Conservation (phyloP, 1,139 yeast species). For the Ogataea hybrid region DNA sequence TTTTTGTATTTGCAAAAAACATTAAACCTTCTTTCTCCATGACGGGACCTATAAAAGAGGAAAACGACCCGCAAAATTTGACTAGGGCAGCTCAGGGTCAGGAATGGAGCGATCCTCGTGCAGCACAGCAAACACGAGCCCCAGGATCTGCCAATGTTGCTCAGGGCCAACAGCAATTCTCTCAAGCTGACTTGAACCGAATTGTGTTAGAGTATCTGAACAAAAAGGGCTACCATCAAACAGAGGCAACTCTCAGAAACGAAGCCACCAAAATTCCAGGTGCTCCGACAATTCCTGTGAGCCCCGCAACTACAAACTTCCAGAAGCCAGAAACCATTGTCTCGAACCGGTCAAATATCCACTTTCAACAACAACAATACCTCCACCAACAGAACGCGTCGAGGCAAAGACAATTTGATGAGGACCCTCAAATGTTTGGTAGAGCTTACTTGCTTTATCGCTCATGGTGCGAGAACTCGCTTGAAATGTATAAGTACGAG, state of each 20-base stretch:
- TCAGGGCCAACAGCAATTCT: constrained; percentile 33
- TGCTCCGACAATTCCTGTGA: constrained; percentile 52
- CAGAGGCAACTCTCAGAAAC: constrained; percentile 90
- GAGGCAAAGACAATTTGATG: constrained; percentile 38
- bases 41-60: constrained; percentile 18
- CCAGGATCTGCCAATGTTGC: constrained; percentile 17
- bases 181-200: constrained; percentile 81
- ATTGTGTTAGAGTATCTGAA: constrained; percentile 89
- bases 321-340: constrained; percentile 37
- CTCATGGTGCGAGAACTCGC: constrained; percentile 88
- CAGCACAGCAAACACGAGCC: constrained; percentile 13
- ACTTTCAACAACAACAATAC: constrained; percentile 33
- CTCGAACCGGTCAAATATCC: constrained; percentile 29
- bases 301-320: constrained; percentile 43
- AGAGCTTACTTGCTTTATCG: constrained; percentile 79
- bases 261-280: constrained; percentile 76
- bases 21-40: constrained; percentile 6
- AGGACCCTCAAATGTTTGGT: constrained; percentile 68
- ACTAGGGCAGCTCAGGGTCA: constrained; percentile 11
- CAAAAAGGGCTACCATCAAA: constrained; percentile 90
- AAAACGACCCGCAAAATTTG: constrained; percentile 10
- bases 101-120: constrained; percentile 9
- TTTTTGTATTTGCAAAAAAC: constrained; percentile 5
- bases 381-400: constrained; percentile 28
- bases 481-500: constrained; percentile 91